Percentiles rank a stretch among this genome's conserved stretches.
Evolutionary conservation across 306 rosid genomes (phyloP).

Genomic region (Dryas drummondii): DNA sequence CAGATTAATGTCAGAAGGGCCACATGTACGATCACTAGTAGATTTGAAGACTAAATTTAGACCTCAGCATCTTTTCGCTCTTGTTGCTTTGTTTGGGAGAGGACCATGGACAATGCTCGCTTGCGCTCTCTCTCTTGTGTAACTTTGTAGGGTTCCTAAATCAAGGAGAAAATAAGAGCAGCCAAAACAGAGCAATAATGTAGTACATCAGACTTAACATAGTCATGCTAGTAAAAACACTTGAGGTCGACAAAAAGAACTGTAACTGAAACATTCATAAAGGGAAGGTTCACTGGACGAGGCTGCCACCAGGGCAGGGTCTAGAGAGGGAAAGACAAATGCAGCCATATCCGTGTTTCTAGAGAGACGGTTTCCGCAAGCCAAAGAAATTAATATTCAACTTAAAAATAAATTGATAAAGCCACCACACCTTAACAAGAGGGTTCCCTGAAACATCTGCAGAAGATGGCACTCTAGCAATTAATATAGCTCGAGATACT

Average conservation of each 20-base stretch:
- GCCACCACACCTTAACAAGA: constrained; percentile 63
- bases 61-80: constrained; percentile 92
- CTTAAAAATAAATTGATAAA: constrained; percentile 4
- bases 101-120: constrained; percentile 88
- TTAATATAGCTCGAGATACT: constrained; percentile 65
- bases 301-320: not conserved
- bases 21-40: not conserved
- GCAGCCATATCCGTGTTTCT: not conserved
- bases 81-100: constrained; percentile 91
- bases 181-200: constrained; percentile 19
- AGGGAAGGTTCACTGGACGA: not conserved
- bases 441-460: constrained; percentile 70
- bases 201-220: not conserved
- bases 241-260: too few species aligned
- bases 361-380: not conserved
- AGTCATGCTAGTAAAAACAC: too few species aligned
- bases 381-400: not conserved
- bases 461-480: constrained; percentile 65
- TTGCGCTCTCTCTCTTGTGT: constrained; percentile 84
- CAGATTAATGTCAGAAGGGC: not conserved
- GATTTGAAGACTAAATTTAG: constrained; percentile 7
- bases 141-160: constrained; percentile 79
- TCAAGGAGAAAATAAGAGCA: constrained; percentile 19
- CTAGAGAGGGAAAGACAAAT: not conserved
- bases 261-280: not conserved